Percentiles rank a stretch among this genome's conserved stretches.
Evolutionary conservation across 2,329 filamentous ascomycete genomes (phyloP).

Genomic region (Alternaria alternata): DNA sequence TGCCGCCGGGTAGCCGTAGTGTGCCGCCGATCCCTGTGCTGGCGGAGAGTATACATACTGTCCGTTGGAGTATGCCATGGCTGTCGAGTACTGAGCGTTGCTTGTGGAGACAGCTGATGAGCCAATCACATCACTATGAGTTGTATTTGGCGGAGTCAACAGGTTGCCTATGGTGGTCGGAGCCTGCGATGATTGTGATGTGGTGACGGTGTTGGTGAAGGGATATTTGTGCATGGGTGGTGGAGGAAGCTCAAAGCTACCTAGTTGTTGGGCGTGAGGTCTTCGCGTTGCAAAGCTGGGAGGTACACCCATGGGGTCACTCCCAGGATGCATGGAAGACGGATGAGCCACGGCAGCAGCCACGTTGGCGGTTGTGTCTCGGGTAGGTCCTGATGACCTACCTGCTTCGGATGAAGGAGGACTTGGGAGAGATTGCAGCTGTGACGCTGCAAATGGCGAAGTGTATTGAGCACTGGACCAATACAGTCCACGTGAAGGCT

Average conservation of each 20-base stretch:
- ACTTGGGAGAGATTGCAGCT: conserved; percentile 51
- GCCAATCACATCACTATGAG: conserved; percentile 68
- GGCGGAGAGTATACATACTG: conserved; percentile 68
- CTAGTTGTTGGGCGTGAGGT: conserved; percentile 73
- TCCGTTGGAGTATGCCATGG: conserved; percentile 66
- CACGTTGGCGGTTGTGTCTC: conserved; percentile 64
- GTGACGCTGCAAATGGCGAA: conserved; percentile 49
- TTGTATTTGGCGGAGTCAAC: conserved; percentile 68
- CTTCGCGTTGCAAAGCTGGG: conserved; percentile 75
- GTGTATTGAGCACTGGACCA: conserved; percentile 55
- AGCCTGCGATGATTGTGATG: conserved; percentile 58
- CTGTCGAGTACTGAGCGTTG: conserved; percentile 64
- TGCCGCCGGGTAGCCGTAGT: conserved; percentile 60
- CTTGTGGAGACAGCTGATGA: conserved; percentile 68
- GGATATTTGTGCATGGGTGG: conserved; percentile 66
- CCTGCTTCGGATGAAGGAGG: conserved; percentile 53
- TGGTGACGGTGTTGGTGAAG: conserved; percentile 49
- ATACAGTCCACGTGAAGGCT: conserved; percentile 58
- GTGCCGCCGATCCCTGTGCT: conserved; percentile 64
- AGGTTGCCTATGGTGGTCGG: conserved; percentile 62
- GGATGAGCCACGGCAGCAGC: conserved; percentile 68
- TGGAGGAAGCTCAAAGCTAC: conserved; percentile 71
- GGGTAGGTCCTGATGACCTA: conserved; percentile 53
- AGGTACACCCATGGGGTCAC: conserved; percentile 67
- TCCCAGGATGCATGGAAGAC: conserved; percentile 68